phyloP scores from a whole-genome alignment of 2,329 filamentous ascomycete genomes.

The Fusarium albidum region DNA sequence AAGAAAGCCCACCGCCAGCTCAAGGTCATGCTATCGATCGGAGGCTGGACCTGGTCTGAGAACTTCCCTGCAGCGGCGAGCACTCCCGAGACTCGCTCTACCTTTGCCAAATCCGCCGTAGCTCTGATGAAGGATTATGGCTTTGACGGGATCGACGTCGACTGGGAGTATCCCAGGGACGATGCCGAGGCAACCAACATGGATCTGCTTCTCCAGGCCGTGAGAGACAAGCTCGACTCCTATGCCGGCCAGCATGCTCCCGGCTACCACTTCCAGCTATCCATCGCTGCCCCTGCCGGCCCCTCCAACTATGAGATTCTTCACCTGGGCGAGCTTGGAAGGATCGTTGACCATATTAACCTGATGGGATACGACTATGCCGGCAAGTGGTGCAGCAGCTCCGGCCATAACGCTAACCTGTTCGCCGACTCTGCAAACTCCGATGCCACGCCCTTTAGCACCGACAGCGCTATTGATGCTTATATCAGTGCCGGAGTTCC shows the following conservation, averaged over 20 bases:
- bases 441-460: slow-evolving; percentile 13
- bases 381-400: slow-evolving; percentile 40
- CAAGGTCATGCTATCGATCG: slow-evolving; percentile 27
- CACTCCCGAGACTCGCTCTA: slow-evolving; percentile 16
- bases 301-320: slow-evolving; percentile 20
- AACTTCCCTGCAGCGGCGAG: slow-evolving; percentile 28
- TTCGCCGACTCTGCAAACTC: slow-evolving; percentile 49
- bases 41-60: slow-evolving; percentile 27
- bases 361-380: slow-evolving; percentile 32
- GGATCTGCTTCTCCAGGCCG: slow-evolving; percentile 22
- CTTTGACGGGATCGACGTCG: slow-evolving; percentile 29
- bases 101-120: slow-evolving; percentile 26
- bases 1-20: slow-evolving; percentile 29
- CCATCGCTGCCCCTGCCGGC: slow-evolving; percentile 24
- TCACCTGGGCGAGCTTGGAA: slow-evolving; percentile 14
- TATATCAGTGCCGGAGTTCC: slow-evolving; percentile 21
- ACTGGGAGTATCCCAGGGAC: slow-evolving; percentile 27
- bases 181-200: slow-evolving; percentile 22
- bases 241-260: slow-evolving; percentile 12
- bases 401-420: slow-evolving; percentile 29
- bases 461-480: slow-evolving; percentile 15
- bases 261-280: slow-evolving; percentile 21
- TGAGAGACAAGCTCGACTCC: slow-evolving; percentile 21
- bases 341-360: slow-evolving; percentile 24
- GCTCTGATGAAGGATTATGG: slow-evolving; percentile 29